Evolutionary conservation across 148 eudicot genomes (phyloP), one percentile per base, ranked within the genome.

Genomic region (Rhododendron molle): DNA sequence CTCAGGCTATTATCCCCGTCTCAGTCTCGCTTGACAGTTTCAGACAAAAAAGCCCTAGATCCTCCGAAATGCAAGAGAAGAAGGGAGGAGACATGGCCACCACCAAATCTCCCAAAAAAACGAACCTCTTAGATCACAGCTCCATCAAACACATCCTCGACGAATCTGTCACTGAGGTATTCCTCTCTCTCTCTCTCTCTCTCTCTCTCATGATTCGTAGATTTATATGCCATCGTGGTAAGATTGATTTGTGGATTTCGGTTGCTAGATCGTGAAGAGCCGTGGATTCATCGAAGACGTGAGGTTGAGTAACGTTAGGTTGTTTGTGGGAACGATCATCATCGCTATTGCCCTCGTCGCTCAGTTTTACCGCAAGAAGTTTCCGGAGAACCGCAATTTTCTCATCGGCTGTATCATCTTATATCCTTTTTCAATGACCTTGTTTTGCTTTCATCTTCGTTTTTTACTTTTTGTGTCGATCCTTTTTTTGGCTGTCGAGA

Each of bases 361-460:
- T 71, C 76, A 71, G 76, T 71, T 71, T 71, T 71, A 71, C 76
- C 13, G 76, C 16, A 71, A 71, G 21, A 71, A 71, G 76, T 71
- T 71, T 32, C 76, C 76, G 1, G 76, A 71, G 40, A 71, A 71
- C 21, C 76, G 76, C 20, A 71, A 71, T 71, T 71, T 71, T 15
- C 76, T 71, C 38, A 71, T 71, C 20, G 76, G 76, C 40, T 71
- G 76, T 71, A 71, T 71, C 76, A 71, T 71, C 76, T 71, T 71
- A 71, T 71, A 71, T 71, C 76, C 76, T 71, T 71, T 71, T 69
- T 13, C 76, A 54, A 18, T 32, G 20, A 13, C 40, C 18, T 30
- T 7, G 18, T 71, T 71, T 30, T 71, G 20, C 18, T 71, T 71
- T 71, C 36, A 13, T 69, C 36, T 4, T 71, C 76, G 28, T 65